These are phyloP conservation scores for Marchantia polymorpha DNA, from an alignment of 225 moss, liverwort and hornwort genomes.

Conservation along the genomic window DNA sequence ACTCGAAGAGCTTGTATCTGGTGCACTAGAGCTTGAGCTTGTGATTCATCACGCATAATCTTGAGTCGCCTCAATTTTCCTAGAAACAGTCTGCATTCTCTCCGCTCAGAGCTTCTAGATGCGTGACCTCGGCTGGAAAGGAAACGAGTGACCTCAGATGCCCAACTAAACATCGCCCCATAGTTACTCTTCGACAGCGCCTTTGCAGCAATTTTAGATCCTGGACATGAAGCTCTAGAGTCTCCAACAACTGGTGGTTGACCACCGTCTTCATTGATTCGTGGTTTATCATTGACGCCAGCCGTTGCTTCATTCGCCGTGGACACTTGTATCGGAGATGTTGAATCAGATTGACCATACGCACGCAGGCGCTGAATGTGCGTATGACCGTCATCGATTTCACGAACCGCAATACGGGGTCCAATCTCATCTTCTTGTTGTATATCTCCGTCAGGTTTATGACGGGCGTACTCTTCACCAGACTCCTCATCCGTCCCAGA, in stretches of 20 bases:
- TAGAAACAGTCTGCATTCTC: conserved; percentile 10
- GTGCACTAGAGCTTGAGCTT: conserved; percentile 16
- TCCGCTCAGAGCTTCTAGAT: background rate
- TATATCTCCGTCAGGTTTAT: background rate
- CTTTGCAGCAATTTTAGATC: background rate
- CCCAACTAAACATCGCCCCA: conserved; percentile 22
- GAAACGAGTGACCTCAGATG: conserved; percentile 14
- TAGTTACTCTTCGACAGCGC: background rate
- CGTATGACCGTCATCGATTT: background rate
- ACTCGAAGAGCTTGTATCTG: conserved; percentile 19
- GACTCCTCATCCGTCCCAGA: background rate
- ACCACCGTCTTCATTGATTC: background rate
- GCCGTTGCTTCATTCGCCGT: background rate
- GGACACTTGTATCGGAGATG: background rate
- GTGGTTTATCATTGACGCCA: background rate
- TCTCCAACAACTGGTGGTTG: background rate
- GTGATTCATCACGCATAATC: conserved; percentile 15
- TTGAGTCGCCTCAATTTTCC: conserved; percentile 6
- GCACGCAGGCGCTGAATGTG: background rate
- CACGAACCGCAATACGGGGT: background rate
- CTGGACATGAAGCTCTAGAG: background rate
- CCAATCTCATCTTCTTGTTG: background rate
- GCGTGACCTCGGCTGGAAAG: conserved; percentile 3
- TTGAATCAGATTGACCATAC: background rate
- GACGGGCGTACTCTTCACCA: background rate